phyloP scores from a whole-genome alignment of 192 early-diverging fungal species.

The Coemansia sp. region DNA sequence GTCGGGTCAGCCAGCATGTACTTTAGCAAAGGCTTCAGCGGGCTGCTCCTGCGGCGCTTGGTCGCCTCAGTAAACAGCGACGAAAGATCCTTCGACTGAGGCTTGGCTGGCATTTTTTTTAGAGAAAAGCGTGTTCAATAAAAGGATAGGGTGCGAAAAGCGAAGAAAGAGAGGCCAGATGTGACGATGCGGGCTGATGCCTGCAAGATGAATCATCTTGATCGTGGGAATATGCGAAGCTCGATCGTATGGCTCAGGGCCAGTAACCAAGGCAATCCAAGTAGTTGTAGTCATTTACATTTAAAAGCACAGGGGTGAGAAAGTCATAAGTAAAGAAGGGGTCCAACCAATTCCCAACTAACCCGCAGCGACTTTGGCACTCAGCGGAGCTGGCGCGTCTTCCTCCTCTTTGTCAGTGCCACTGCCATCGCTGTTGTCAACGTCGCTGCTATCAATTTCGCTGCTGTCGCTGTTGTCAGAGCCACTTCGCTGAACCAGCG shows the following conservation, averaged over 20 bases:
- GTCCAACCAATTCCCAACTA: neutral
- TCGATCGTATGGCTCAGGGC: too few relatives aligned
- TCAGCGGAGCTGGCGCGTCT: neutral
- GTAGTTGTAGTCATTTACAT: too few relatives aligned
- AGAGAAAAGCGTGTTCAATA: too few relatives aligned
- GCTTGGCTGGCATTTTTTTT: conserved; percentile 22
- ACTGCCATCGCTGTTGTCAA: too few relatives aligned
- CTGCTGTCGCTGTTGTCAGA: too few relatives aligned
- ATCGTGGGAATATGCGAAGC: too few relatives aligned
- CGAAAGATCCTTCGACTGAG: conserved; percentile 47
- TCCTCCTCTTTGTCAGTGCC: neutral
- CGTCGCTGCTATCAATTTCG: too few relatives aligned
- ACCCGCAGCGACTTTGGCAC: neutral
- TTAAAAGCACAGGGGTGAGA: neutral
- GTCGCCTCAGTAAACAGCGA: conserved; percentile 41
- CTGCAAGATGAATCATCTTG: neutral
- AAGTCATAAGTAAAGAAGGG: neutral
- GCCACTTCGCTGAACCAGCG: neutral
- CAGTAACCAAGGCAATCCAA: too few relatives aligned
- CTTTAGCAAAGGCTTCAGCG: conserved; percentile 47
- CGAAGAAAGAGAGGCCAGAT: neutral
- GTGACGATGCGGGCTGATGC: too few relatives aligned
- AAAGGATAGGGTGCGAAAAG: neutral
- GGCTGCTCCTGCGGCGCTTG: conserved; percentile 41
- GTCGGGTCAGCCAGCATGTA: conserved; percentile 54